These are phyloP conservation scores for Debaryomyces prosopidis DNA, from an alignment of 805 yeast species.

Conservation along the genomic window DNA sequence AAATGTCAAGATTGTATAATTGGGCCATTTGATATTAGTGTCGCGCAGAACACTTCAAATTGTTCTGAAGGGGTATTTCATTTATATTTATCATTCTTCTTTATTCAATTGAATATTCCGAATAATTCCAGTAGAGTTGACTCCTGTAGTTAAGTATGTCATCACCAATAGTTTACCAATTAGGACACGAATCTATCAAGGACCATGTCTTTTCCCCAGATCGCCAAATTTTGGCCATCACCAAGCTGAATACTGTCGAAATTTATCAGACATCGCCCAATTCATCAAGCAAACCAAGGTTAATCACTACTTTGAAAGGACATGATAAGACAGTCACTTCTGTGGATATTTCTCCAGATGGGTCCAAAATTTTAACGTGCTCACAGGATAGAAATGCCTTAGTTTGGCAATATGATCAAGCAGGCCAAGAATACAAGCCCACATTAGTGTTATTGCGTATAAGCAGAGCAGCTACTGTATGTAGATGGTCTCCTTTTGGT, in stretches of 20 bases:
- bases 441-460: conserved; percentile 90
- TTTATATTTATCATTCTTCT: background rate
- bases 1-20: no score
- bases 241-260: conserved; percentile 75
- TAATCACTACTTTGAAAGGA: conserved; percentile 68
- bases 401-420: conserved; percentile 79
- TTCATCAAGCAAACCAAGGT: conserved; percentile 49
- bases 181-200: conserved; percentile 84
- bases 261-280: conserved; percentile 59
- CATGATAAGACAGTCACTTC: conserved; percentile 96
- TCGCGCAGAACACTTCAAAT: background rate
- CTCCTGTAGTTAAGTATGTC: conserved; percentile 19
- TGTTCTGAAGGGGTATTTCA: background rate
- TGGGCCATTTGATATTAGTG: no score
- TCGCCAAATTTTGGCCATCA: conserved; percentile 65
- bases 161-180: conserved; percentile 50
- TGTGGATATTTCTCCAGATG: conserved; percentile 84
- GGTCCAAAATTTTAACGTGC: conserved; percentile 85
- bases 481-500: conserved; percentile 95
- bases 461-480: conserved; percentile 92
- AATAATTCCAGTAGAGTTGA: conserved; percentile 13
- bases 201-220: conserved; percentile 88
- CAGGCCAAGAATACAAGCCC: conserved; percentile 68
- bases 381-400: conserved; percentile 97
- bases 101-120: background rate